phyloP scores from a whole-genome alignment of 768 basidiomycete species.

The Collybia mongolica region DNA sequence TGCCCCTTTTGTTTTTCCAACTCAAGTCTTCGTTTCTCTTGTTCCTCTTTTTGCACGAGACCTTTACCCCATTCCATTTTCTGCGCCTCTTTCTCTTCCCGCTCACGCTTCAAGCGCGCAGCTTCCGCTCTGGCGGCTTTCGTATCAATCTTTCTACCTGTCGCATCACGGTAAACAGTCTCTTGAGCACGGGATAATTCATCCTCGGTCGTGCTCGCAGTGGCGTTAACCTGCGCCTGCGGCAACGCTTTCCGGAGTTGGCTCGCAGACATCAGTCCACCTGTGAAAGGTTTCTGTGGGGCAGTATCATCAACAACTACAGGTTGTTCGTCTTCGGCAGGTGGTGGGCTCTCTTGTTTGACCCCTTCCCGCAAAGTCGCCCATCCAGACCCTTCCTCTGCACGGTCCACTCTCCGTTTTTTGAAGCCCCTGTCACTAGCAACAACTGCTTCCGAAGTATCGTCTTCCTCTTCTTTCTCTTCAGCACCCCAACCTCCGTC shows the following conservation, averaged over 20 bases:
- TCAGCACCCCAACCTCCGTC: slow-evolving; percentile 69
- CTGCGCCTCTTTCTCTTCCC: slow-evolving; percentile 81
- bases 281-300: slow-evolving; percentile 46
- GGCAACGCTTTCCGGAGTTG: slow-evolving; percentile 64
- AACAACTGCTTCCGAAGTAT: slow-evolving; percentile 62
- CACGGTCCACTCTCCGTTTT: slow-evolving; percentile 50
- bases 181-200: slow-evolving; percentile 71
- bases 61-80: slow-evolving; percentile 99
- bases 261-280: slow-evolving; percentile 77
- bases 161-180: slow-evolving; percentile 91
- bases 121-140: slow-evolving; percentile 85
- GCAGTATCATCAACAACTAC: slow-evolving; percentile 49
- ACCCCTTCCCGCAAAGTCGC: slow-evolving; percentile 59
- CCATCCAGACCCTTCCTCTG: slow-evolving; percentile 60
- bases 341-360: slow-evolving; percentile 49
- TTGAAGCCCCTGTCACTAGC: slow-evolving; percentile 80
- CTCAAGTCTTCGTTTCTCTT: slow-evolving; percentile 62
- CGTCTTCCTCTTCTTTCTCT: slow-evolving; percentile 51
- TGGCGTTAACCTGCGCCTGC: slow-evolving; percentile 36
- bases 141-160: slow-evolving; percentile 86
- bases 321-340: slow-evolving; percentile 69
- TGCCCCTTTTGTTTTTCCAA: slow-evolving; percentile 65
- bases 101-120: slow-evolving; percentile 73
- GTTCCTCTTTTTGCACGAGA: slow-evolving; percentile 81
- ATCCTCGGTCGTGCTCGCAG: slow-evolving; percentile 43